Base-by-base conservation (phyloP, 164 flowering plant genomes). In the Stephania cephalantha region DNA sequence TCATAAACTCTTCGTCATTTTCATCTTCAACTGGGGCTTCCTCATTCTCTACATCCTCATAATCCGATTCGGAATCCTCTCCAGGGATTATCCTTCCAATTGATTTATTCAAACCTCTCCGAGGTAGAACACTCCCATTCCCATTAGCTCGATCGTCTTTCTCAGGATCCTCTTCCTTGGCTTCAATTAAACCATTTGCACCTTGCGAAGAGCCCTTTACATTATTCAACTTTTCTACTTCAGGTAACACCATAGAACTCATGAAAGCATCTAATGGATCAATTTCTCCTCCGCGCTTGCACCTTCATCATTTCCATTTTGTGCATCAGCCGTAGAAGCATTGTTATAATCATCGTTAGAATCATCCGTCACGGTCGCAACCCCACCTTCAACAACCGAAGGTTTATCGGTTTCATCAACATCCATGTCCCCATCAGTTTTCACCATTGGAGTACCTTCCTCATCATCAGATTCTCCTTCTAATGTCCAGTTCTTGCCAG, bases 251-350 rank as follows among this genome's bases (percentile, higher is more conserved):
- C 94, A 91, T 86, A 12, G 92, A 82, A 75, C 90, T 90, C 99
- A 95, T 95, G 78, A 91, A 95, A 78, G 99, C 99, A 86, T 95
- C 99, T 53, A 95, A 78, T 0, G 99, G 97, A 81, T 95, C 99
- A 79, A 93, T 87, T 73, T 95, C 99, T 91, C 99, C 46, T 93
- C 97, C 2, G 12, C 90, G 52, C 48, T 76, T 55, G 31, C 83
- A 71, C 75, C 77, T 73, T 73, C 82, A 77, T 7, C 81, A 45
- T 35, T 35, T 35, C 73, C 86, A 81, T 82, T 80, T 68, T 83
- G 74, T 7, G 50, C 15, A 71, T 46, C 74, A 65, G 81, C 44
- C 48, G 46, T 76, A 58, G 75, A 66, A 52, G 68, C 46, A 61
- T 68, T 82, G 50, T 80, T 86, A 76, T 84, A 70, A 79, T 90